phyloP scores from a whole-genome alignment of 1,284 basidiomycete species.

The Rhodotorula sp. region DNA sequence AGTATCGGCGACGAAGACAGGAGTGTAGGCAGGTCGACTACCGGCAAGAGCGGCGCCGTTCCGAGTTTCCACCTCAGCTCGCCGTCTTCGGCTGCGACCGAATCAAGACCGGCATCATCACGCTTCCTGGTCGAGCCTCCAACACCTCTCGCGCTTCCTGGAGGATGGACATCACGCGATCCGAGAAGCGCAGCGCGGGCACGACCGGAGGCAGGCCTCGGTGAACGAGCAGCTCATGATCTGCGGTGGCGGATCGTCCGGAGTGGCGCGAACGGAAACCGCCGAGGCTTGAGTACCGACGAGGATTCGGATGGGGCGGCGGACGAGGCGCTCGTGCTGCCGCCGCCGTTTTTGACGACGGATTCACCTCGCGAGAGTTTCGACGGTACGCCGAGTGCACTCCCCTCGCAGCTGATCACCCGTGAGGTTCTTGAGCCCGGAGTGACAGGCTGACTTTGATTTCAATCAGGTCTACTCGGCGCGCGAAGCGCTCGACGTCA shows the following conservation, averaged over 20 bases:
- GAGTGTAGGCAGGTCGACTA: too few relatives aligned
- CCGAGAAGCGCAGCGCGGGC: neutral
- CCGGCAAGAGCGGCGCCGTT: too few relatives aligned
- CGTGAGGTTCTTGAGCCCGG: too few relatives aligned
- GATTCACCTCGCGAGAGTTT: slow-evolving; percentile 13
- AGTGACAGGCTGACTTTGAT: neutral
- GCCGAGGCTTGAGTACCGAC: neutral
- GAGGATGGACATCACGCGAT: neutral
- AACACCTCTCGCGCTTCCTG: slow-evolving; percentile 1
- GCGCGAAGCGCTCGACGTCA: slow-evolving; percentile 5
- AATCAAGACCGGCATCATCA: neutral
- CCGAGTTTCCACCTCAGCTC: too few relatives aligned
- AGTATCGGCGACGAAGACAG: too few relatives aligned
- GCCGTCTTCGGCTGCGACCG: neutral
- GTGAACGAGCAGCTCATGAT: neutral
- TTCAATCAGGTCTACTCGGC: slow-evolving; percentile 27
- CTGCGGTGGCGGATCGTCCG: neutral
- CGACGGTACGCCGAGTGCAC: slow-evolving; percentile 13
- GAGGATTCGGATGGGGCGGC: neutral
- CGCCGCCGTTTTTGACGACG: slow-evolving; percentile 24
- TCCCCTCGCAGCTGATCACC: too few relatives aligned
- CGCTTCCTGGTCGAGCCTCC: neutral
- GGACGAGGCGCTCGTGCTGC: slow-evolving; percentile 20
- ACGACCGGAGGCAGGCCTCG: neutral
- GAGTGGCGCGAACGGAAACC: neutral